These are phyloP conservation scores for Pythium diclinum DNA, from an alignment of 352 stramenopile genomes.

Conservation along the genomic window DNA sequence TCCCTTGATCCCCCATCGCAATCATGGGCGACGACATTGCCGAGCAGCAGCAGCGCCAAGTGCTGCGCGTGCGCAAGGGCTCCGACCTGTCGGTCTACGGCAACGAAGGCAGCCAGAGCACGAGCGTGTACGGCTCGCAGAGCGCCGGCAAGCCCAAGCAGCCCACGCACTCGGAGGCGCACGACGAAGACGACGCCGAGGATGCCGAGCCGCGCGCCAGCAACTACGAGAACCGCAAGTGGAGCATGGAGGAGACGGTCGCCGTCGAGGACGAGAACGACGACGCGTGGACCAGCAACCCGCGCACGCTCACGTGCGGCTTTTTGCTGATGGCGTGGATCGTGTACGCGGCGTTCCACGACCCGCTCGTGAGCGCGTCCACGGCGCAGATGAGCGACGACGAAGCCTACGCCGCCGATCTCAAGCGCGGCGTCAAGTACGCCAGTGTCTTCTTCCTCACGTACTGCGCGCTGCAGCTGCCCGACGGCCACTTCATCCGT, in stretches of 20 bases:
- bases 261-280: conserved; percentile 70
- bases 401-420: conserved; percentile 33
- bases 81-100: conserved; percentile 64
- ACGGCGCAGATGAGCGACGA: conserved; percentile 14
- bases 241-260: conserved; percentile 82
- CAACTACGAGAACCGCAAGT: conserved; percentile 85
- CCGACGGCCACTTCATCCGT: conserved; percentile 82
- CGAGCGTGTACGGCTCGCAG: conserved; percentile 11
- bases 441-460: conserved; percentile 82
- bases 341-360: conserved; percentile 81
- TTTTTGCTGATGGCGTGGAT: conserved; percentile 83
- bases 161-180: conserved; percentile 4
- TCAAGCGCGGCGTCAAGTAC: conserved; percentile 79
- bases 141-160: conserved; percentile 1
- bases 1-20: not conserved
- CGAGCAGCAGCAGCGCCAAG: conserved; percentile 41
- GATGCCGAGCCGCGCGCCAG: conserved; percentile 17
- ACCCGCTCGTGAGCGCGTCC: conserved; percentile 31
- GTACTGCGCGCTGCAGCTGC: conserved; percentile 84
- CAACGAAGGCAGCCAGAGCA: conserved; percentile 27
- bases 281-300: conserved; percentile 78
- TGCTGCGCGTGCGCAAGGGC: conserved; percentile 52
- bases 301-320: conserved; percentile 76
- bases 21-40: conserved; percentile 25
- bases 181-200: conserved; percentile 1